Evolutionary conservation across 352 stramenopile genomes (phyloP).

Genomic region (Peronospora destructor): DNA sequence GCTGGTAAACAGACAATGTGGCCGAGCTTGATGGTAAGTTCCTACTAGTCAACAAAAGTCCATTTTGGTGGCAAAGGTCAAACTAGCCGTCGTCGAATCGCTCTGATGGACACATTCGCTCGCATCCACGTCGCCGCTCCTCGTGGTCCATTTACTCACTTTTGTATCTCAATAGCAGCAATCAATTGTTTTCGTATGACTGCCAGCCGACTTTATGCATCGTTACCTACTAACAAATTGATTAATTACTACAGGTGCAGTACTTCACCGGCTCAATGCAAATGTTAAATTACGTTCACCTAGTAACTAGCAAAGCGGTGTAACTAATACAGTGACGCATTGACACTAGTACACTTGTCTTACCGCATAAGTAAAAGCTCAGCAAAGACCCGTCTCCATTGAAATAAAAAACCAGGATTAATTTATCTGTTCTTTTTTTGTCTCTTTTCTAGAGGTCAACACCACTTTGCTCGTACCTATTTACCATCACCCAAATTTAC

Average conservation of each 20-base stretch:
- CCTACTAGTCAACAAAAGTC: too few species aligned
- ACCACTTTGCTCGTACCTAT: background rate
- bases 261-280: background rate
- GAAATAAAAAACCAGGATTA: too few species aligned
- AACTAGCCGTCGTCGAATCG: too few species aligned
- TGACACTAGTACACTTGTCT: too few species aligned
- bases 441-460: background rate
- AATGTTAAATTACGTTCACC: background rate
- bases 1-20: background rate
- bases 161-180: constrained; percentile 9
- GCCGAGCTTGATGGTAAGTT: too few species aligned
- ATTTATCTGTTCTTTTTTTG: too few species aligned
- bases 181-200: constrained; percentile 1
- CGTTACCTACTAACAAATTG: background rate
- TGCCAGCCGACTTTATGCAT: constrained; percentile 8
- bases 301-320: too few species aligned
- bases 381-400: too few species aligned
- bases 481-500: background rate
- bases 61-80: too few species aligned
- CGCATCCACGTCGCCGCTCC: constrained; percentile 5
- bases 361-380: too few species aligned
- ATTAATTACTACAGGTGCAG: background rate
- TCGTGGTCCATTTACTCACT: constrained; percentile 10
- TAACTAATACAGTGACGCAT: too few species aligned
- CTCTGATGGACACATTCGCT: too few species aligned